A percentile compares a stretch with the other conserved stretches of the same genome.
Conservation (phyloP, 2,329 filamentous ascomycete genomes). For the Hypocreales sp. region DNA sequence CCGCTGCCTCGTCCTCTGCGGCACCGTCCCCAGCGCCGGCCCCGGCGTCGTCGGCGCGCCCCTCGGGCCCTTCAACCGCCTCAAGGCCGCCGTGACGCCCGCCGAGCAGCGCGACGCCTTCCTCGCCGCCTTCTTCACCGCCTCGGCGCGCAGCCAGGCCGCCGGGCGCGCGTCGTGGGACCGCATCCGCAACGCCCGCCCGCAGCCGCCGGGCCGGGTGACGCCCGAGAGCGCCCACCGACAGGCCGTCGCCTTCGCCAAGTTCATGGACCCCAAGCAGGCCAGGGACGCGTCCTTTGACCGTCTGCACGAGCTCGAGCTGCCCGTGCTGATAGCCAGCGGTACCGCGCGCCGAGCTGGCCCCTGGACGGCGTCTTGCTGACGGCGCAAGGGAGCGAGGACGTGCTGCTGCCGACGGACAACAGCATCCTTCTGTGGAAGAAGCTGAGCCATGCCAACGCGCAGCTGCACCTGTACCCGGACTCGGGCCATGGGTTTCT, state of each 20-base stretch:
- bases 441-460: slow-evolving; percentile 13
- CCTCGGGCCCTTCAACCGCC: slow-evolving; percentile 15
- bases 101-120: slow-evolving; percentile 19
- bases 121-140: slow-evolving; percentile 17
- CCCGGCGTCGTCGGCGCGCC: slow-evolving; percentile 15
- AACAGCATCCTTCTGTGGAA: slow-evolving; percentile 23
- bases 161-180: slow-evolving; percentile 18
- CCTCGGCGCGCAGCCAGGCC: slow-evolving; percentile 13
- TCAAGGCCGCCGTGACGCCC: slow-evolving; percentile 14
- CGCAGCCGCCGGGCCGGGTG: slow-evolving; percentile 12
- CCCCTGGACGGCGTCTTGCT: no score
- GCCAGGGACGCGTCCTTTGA: slow-evolving; percentile 17
- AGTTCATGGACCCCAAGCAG: slow-evolving; percentile 18
- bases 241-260: slow-evolving; percentile 17
- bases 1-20: slow-evolving; percentile 25
- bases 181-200: slow-evolving; percentile 14
- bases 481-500: slow-evolving; percentile 21
- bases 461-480: slow-evolving; percentile 18
- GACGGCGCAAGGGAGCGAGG: slow-evolving; percentile 13
- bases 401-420: slow-evolving; percentile 17
- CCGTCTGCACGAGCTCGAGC: slow-evolving; percentile 15
- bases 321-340: slow-evolving; percentile 22
- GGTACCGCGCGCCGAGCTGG: no score
- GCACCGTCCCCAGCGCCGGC: slow-evolving; percentile 24
- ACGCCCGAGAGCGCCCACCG: slow-evolving; percentile 11